A percentile compares a stretch with the other conserved stretches of the same genome.
Evolutionary conservation across 148 eudicot species (phyloP).

Genomic region (Fagopyrum esculentum): DNA sequence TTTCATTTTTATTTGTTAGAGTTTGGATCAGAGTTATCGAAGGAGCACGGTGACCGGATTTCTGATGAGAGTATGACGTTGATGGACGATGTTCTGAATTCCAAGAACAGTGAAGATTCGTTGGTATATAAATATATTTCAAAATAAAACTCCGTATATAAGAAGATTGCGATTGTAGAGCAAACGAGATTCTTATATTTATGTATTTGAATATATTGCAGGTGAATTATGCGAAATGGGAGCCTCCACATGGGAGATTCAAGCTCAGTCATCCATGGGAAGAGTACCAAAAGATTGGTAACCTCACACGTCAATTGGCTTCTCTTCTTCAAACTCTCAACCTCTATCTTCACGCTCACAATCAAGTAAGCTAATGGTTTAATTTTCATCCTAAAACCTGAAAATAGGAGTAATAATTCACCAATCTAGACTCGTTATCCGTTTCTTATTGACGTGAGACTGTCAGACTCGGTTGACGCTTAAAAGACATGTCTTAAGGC

Average conservation of each 20-base stretch:
- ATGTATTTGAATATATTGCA: conserved; percentile 1
- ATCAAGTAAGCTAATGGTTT: conserved; percentile 16
- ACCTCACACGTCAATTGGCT: conserved; percentile 37
- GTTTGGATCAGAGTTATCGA: conserved; percentile 51
- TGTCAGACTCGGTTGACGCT: no score
- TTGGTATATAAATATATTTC: conserved; percentile 30
- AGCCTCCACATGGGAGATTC: conserved; percentile 51
- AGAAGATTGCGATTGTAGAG: no score
- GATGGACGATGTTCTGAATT: conserved; percentile 32
- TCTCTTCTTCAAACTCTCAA: conserved; percentile 40
- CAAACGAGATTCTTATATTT: no score
- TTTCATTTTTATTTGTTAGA: conserved; percentile 22
- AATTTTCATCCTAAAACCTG: no score
- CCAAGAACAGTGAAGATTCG: conserved; percentile 52
- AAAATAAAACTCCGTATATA: no score
- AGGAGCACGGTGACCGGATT: conserved; percentile 8
- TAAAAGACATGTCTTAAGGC: no score
- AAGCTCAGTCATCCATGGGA: conserved; percentile 58
- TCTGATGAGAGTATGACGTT: conserved; percentile 21
- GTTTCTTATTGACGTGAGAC: no score
- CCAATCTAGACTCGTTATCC: no score
- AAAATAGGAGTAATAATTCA: no score
- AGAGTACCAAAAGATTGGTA: conserved; percentile 44
- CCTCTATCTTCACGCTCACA: conserved; percentile 22
- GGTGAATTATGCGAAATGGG: conserved; percentile 60